Conservation (phyloP, 1,284 basidiomycete species). For the Hymenochaete sp. region DNA sequence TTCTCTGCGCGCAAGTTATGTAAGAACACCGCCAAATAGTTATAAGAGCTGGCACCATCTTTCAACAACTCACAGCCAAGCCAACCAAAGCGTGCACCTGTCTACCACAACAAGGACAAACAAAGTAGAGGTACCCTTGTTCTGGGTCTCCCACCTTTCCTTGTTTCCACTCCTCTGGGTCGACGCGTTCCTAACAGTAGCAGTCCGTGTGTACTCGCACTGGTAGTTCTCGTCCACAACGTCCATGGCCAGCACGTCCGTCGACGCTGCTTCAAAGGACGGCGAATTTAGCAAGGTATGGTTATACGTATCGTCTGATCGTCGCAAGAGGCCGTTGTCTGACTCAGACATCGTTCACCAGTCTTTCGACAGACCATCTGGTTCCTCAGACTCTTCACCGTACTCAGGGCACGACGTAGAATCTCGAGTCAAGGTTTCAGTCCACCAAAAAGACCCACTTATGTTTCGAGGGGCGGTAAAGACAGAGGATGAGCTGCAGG, state of each 20-base stretch:
- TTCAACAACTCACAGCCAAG: too few species aligned
- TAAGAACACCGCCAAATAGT: too few species aligned
- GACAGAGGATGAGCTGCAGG: constrained; percentile 50
- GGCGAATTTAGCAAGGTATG: too few species aligned
- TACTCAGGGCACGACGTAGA: not conserved
- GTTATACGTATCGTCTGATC: not conserved
- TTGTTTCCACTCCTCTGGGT: constrained; percentile 3
- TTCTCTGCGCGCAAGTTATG: too few species aligned
- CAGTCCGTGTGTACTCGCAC: not conserved
- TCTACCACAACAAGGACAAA: not conserved
- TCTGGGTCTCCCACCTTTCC: not conserved
- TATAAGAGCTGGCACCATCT: too few species aligned
- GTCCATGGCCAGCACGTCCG: not conserved
- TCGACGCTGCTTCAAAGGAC: too few species aligned
- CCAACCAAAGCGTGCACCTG: too few species aligned
- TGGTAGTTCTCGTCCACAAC: not conserved
- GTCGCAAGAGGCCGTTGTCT: constrained; percentile 3
- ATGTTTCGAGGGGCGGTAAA: constrained; percentile 48
- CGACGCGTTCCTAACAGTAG: too few species aligned
- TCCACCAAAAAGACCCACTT: constrained; percentile 45
- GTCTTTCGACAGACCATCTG: not conserved
- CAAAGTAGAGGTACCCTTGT: not conserved
- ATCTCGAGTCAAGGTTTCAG: not conserved
- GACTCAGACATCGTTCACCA: not conserved
- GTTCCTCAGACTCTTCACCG: constrained; percentile 2